phyloP scores from a whole-genome alignment of 2,329 filamentous ascomycete species.

The Botrytis squamosa region DNA sequence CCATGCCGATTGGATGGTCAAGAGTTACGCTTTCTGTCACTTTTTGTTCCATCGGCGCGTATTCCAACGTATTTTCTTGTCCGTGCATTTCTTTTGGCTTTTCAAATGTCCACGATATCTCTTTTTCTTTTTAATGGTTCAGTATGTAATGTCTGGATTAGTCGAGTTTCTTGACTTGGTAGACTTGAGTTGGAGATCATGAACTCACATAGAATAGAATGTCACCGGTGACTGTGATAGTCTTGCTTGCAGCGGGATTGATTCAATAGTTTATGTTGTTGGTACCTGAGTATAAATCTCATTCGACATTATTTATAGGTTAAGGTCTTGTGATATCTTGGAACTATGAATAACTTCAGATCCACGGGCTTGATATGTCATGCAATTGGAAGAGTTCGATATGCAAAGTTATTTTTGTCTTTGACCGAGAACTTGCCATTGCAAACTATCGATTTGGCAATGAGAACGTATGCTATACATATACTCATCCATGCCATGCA shows the following conservation, averaged over 20 bases:
- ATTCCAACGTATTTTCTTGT: conserved; percentile 8
- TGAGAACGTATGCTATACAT: conserved; percentile 7
- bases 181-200: not conserved
- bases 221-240: conserved; percentile 2
- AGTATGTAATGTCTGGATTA: not conserved
- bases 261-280: conserved; percentile 14
- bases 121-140: not conserved
- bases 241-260: conserved; percentile 9
- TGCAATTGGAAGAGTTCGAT: not conserved
- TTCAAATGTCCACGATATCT: not conserved
- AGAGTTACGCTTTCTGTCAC: conserved; percentile 1
- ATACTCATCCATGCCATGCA: conserved; percentile 1
- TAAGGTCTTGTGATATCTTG: conserved; percentile 16
- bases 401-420: conserved; percentile 15
- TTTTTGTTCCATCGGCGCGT: conserved; percentile 18
- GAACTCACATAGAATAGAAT: too few relatives aligned
- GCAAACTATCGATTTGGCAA: conserved; percentile 2
- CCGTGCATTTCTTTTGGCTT: conserved; percentile 12
- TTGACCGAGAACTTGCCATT: not conserved
- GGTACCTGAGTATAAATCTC: not conserved
- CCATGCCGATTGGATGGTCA: conserved; percentile 30
- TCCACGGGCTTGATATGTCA: not conserved
- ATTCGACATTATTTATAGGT: conserved; percentile 18
- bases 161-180: not conserved
- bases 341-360: conserved; percentile 17